Conservation (phyloP, 2,329 filamentous ascomycete genomes). For the Colletotrichum destructivum region DNA sequence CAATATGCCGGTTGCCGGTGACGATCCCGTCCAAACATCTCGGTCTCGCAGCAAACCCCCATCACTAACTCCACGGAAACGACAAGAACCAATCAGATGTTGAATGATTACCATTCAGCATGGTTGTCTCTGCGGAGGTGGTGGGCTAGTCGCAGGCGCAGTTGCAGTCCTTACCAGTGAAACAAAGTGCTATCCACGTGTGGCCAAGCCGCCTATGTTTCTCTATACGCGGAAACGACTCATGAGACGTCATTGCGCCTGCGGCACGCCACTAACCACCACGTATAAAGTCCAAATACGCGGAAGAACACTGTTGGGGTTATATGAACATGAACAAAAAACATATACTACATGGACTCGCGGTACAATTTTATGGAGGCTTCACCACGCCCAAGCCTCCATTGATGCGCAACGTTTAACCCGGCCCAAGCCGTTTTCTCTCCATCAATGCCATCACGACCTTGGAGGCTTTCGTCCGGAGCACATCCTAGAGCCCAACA, state of each 20-base stretch:
- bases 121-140: slow-evolving; percentile 18
- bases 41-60: slow-evolving; percentile 12
- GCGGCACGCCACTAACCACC: not conserved
- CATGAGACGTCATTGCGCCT: slow-evolving; percentile 23
- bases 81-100: slow-evolving; percentile 14
- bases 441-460: not conserved
- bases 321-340: not conserved
- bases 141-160: slow-evolving; percentile 16
- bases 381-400: no score
- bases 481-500: no score
- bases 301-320: not conserved
- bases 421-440: not conserved
- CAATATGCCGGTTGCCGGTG: slow-evolving; percentile 7
- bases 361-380: not conserved
- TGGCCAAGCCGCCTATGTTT: not conserved
- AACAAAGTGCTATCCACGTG: slow-evolving; percentile 10
- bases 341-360: not conserved
- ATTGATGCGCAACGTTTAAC: not conserved
- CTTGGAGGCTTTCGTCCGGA: not conserved
- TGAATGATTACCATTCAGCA: slow-evolving; percentile 15
- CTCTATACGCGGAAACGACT: slow-evolving; percentile 27
- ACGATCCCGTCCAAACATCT: slow-evolving; percentile 23
- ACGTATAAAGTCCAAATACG: slow-evolving; percentile 12
- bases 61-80: slow-evolving; percentile 3
- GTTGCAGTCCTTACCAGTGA: slow-evolving; percentile 24